Evolutionary conservation across 2,329 filamentous ascomycete genomes (phyloP).

Genomic region (Aureobasidium musti): DNA sequence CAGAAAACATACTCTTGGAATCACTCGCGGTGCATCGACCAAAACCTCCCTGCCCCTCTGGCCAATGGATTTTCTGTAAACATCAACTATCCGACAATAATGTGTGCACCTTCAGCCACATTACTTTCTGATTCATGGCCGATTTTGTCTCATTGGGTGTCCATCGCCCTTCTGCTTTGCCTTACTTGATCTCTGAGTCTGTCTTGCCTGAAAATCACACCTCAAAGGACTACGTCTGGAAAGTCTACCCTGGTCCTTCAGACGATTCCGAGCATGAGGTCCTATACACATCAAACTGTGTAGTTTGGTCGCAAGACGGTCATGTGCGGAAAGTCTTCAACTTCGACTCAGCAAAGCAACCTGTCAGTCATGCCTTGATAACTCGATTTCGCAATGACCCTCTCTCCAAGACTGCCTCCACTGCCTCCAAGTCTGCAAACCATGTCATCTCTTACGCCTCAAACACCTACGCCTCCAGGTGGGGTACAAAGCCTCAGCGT

Average conservation of each 20-base stretch:
- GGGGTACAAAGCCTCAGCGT: constrained; percentile 16
- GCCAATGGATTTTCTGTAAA: constrained; percentile 19
- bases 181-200: constrained; percentile 78
- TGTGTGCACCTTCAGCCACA: not conserved
- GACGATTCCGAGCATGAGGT: constrained; percentile 71
- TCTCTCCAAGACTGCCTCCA: not conserved
- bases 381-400: constrained; percentile 64
- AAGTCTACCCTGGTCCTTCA: constrained; percentile 56
- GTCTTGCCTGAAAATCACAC: constrained; percentile 69
- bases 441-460: constrained; percentile 5
- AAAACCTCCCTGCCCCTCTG: not conserved
- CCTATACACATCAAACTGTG: constrained; percentile 70
- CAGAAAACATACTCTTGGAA: not conserved
- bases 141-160: constrained; percentile 86
- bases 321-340: constrained; percentile 82
- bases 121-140: constrained; percentile 64
- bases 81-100: constrained; percentile 1
- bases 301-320: constrained; percentile 86
- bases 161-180: constrained; percentile 81
- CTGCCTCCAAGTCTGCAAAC: not conserved
- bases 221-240: constrained; percentile 72
- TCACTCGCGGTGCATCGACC: not conserved
- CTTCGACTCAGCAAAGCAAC: constrained; percentile 83
- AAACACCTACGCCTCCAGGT: not conserved
- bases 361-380: constrained; percentile 80